Evolutionary conservation across 495 filamentous ascomycete genomes (phyloP), one percentile per base, ranked within the genome.

Genomic region (Corynascus novoguineensis): DNA sequence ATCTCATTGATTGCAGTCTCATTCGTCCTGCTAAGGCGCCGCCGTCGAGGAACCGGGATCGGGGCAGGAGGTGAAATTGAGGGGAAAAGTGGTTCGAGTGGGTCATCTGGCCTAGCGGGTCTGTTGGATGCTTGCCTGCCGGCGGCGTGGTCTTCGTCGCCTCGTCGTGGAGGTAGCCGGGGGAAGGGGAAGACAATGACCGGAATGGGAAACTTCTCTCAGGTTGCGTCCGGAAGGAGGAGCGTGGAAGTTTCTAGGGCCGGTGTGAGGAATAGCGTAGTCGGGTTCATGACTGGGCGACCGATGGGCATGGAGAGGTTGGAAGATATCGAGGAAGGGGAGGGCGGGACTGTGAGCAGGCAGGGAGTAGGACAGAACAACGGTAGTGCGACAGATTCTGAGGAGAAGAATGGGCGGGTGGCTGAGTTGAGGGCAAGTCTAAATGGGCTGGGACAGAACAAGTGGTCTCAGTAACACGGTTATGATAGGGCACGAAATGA

Each of bases 361-460:
- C 9, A 22, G 38, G 25, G 25, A 8, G 14, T 11, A 38, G 49
- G n/a, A 22, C 2, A 52, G 57, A 59, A 48, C 19, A 38, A 37
- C 5, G 42, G 24, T 9, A 25, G 34, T 25, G 57, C 45, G 53
- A 53, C 60, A 25, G 58, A 46, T 29, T 60, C 60, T 50, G 60
- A 60, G 50, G 46, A 59, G 21, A 63, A 50, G 55, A 52, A 29
- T 27, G 63, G 60, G 38, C 63, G 58, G 48, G 41, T 48, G 48
- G 45, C 50, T 22, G 64, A 66, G 47, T 51, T 73, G 60, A 65
- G 69, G 51, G 64, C 64, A 28, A 71, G 70, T 44, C 50, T 67
- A 47, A 73, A 71, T 58, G 65, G 65, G 24, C 53, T 73, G 52
- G 64, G 65, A 19, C 63, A 68, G 68, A 68, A 71, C 59, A 59